phyloP scores from a whole-genome alignment of 2,329 filamentous ascomycete species.

The Diaporthe sp. region DNA sequence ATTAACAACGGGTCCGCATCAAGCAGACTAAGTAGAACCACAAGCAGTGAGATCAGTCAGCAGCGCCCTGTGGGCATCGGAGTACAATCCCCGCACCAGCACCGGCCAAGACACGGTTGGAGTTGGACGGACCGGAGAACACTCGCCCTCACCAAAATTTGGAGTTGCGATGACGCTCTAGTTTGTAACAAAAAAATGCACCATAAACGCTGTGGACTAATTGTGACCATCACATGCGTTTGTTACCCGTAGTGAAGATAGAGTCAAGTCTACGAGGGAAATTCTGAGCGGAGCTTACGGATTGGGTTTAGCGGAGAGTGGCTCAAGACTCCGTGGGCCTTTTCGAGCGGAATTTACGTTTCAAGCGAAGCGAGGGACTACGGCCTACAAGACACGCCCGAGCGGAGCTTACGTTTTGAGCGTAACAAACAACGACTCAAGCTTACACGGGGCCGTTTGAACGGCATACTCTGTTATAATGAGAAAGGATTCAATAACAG shows the following conservation, averaged over 20 bases:
- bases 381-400: fast-evolving
- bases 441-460: not conserved
- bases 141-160: slow-evolving; percentile 18
- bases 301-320: not conserved
- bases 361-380: not conserved
- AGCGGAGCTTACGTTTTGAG: not conserved
- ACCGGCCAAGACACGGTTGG: not conserved
- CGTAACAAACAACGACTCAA: not conserved
- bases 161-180: slow-evolving; percentile 15
- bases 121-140: slow-evolving; percentile 1
- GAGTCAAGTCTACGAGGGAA: not conserved
- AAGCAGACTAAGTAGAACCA: not conserved
- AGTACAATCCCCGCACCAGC: slow-evolving; percentile 24
- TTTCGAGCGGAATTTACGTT: not conserved
- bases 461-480: fast-evolving
- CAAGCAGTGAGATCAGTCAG: slow-evolving; percentile 4
- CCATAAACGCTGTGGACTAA: not conserved
- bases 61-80: not conserved
- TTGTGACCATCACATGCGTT: not conserved
- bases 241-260: not conserved
- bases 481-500: not conserved
- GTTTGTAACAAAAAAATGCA: not conserved
- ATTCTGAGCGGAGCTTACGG: not conserved
- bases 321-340: not conserved
- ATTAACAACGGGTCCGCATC: not conserved